These are phyloP conservation scores for Yarrowia alimentaria DNA, from an alignment of 805 yeast species.

Conservation along the genomic window DNA sequence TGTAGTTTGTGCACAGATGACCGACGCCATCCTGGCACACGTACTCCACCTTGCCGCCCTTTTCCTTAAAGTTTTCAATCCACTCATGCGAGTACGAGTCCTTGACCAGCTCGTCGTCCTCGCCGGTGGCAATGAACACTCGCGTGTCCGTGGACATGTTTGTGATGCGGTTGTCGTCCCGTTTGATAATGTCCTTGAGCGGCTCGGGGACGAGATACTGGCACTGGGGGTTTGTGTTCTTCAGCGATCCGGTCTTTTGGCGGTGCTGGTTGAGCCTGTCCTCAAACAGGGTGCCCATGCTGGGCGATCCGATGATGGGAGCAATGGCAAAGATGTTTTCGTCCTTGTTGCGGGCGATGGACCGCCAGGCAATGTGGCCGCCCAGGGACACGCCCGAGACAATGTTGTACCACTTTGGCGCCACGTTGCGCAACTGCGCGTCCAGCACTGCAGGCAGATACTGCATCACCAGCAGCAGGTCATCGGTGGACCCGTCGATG, in stretches of 20 bases:
- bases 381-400: slow-evolving; percentile 56
- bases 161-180: slow-evolving; percentile 27
- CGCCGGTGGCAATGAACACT: slow-evolving; percentile 40
- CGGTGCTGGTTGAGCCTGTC: slow-evolving; percentile 23
- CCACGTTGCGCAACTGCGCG: slow-evolving; percentile 36
- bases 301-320: slow-evolving; percentile 54
- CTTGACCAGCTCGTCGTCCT: slow-evolving; percentile 42
- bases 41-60: slow-evolving; percentile 32
- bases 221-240: slow-evolving; percentile 14
- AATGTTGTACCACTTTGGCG: slow-evolving; percentile 39
- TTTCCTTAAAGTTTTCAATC: slow-evolving; percentile 32
- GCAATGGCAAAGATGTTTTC: slow-evolving; percentile 43
- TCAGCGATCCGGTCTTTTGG: slow-evolving; percentile 4
- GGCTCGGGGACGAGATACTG: slow-evolving; percentile 27
- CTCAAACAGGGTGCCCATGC: slow-evolving; percentile 46
- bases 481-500: slow-evolving; percentile 50
- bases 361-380: slow-evolving; percentile 54
- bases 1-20: slow-evolving; percentile 38
- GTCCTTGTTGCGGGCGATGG: slow-evolving; percentile 39
- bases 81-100: slow-evolving; percentile 38
- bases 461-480: slow-evolving; percentile 46
- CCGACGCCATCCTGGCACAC: slow-evolving; percentile 38
- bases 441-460: slow-evolving; percentile 42
- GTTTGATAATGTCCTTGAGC: not conserved
- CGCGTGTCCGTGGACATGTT: slow-evolving; percentile 29